Conservation (phyloP, 495 filamentous ascomycete species). For the Daldinia vernicosa region DNA sequence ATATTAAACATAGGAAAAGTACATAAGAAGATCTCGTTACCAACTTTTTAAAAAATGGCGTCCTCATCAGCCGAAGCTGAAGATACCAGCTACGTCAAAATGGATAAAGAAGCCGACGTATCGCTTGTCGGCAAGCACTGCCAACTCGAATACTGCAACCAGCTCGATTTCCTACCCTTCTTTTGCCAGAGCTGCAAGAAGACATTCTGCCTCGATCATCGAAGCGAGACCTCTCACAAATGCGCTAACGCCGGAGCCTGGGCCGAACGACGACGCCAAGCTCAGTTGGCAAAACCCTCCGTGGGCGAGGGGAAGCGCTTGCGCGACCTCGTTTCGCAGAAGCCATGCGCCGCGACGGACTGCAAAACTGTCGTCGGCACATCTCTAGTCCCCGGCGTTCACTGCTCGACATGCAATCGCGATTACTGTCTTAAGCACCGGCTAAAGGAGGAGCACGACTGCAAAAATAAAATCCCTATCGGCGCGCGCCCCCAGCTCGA, state of each 20-base stretch:
- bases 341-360: conserved; percentile 70
- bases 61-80: conserved; percentile 43
- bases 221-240: conserved; percentile 82
- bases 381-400: conserved; percentile 76
- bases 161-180: conserved; percentile 97
- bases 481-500: conserved; percentile 66
- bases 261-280: conserved; percentile 73
- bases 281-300: conserved; percentile 57
- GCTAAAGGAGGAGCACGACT: conserved; percentile 87
- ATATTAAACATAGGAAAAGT: background rate
- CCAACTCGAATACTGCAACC: conserved; percentile 88
- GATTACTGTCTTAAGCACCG: conserved; percentile 95
- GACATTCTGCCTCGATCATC: conserved; percentile 95
- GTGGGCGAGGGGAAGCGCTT: conserved; percentile 55
- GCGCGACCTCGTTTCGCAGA: conserved; percentile 55
- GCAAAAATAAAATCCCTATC: conserved; percentile 69
- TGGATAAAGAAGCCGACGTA: conserved; percentile 73
- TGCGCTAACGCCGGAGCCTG: conserved; percentile 87
- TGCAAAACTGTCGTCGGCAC: conserved; percentile 93
- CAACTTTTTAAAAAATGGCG: conserved; percentile 43
- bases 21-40: conserved; percentile 19
- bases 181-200: conserved; percentile 85
- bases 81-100: conserved; percentile 60
- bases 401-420: conserved; percentile 80
- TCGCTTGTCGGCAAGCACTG: conserved; percentile 90